phyloP scores from a whole-genome alignment of 257 asterid genomes.

The Hygrophila difformis region DNA sequence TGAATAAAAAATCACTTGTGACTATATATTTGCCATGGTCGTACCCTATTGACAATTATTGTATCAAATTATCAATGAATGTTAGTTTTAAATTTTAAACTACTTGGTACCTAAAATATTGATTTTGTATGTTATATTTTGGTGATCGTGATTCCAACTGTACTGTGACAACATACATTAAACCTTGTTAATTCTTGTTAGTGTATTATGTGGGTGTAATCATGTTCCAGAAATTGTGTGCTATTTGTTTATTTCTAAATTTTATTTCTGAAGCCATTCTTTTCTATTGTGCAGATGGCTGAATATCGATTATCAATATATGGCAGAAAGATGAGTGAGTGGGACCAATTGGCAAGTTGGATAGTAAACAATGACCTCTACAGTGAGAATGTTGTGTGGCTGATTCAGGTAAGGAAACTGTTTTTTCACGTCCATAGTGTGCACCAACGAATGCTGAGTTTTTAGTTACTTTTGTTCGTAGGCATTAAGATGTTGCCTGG shows the following conservation, averaged over 20 bases:
- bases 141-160: neutral
- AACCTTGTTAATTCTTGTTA: too few relatives aligned
- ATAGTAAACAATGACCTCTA: conserved; percentile 79
- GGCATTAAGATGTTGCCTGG: neutral
- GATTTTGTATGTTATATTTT: neutral
- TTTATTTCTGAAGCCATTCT: conserved; percentile 9
- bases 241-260: neutral
- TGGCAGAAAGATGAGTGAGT: conserved; percentile 96
- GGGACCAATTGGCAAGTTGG: conserved; percentile 99
- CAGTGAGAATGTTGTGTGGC: conserved; percentile 94
- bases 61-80: too few relatives aligned
- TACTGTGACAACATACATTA: too few relatives aligned
- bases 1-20: too few relatives aligned
- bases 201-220: too few relatives aligned
- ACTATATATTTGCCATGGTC: too few relatives aligned
- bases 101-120: too few relatives aligned
- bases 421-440: conserved; percentile 1
- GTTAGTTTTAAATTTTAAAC: too few relatives aligned
- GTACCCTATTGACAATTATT: too few relatives aligned
- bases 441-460: neutral
- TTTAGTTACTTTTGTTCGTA: conserved; percentile 5
- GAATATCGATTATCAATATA: conserved; percentile 88
- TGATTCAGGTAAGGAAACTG: conserved; percentile 71
- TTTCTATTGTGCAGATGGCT: conserved; percentile 72
- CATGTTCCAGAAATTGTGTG: too few relatives aligned